phyloP scores from a whole-genome alignment of 2,329 filamentous ascomycete species.

The Diaporthe sp. region DNA sequence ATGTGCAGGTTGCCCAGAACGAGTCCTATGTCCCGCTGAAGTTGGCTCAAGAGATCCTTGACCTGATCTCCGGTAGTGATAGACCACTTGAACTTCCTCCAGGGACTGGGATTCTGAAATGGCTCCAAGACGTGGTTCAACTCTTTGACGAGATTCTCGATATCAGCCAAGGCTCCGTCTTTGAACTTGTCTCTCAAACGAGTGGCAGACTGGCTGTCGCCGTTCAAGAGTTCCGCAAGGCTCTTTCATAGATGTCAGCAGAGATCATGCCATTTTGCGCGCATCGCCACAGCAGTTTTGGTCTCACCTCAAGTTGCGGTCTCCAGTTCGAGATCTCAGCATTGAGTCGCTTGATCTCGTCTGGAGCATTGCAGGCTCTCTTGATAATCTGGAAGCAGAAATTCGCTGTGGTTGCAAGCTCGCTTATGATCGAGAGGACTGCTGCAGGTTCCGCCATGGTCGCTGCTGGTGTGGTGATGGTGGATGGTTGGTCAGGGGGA shows the following conservation, averaged over 20 bases:
- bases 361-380: background rate
- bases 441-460: conserved; percentile 1
- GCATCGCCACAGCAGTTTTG: background rate
- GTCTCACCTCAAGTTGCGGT: conserved; percentile 8
- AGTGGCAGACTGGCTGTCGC: background rate
- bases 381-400: background rate
- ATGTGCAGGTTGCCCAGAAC: background rate
- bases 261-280: no score
- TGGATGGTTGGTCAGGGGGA: background rate
- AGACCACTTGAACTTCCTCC: background rate
- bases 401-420: background rate
- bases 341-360: background rate
- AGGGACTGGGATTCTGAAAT: background rate
- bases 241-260: background rate
- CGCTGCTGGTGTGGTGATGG: background rate
- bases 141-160: background rate
- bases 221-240: background rate
- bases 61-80: background rate
- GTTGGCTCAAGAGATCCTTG: background rate
- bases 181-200: background rate
- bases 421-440: background rate
- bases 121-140: background rate
- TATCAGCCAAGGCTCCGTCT: background rate
- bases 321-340: background rate
- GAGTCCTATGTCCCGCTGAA: background rate